These are phyloP conservation scores for Citrullus colocynthis DNA, from an alignment of 306 rosid genomes.

Conservation along the genomic window DNA sequence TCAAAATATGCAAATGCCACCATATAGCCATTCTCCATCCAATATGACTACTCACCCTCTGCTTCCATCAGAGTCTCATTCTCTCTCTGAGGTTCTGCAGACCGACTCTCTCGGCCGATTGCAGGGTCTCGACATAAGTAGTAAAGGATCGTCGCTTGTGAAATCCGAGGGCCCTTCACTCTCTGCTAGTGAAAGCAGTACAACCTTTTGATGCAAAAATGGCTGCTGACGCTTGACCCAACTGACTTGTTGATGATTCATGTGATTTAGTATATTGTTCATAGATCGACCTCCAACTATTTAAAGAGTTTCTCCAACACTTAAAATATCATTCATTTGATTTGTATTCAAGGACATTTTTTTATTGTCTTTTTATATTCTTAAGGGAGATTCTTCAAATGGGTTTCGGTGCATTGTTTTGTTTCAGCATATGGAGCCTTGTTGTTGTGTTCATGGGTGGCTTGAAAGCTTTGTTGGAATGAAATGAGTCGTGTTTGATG, in stretches of 20 bases:
- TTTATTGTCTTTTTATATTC: background rate
- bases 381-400: background rate
- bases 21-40: conserved; percentile 43
- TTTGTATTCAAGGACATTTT: background rate
- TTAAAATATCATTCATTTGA: background rate
- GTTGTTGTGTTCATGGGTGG: conserved; percentile 3
- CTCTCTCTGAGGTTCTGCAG: conserved; percentile 59
- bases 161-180: conserved; percentile 74
- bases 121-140: conserved; percentile 86
- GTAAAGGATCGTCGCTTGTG: conserved; percentile 46
- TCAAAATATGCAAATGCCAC: conserved; percentile 46
- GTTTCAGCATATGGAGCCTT: background rate
- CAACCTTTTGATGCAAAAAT: conserved; percentile 45
- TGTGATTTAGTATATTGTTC: conserved; percentile 24
- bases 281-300: conserved; percentile 52
- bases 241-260: conserved; percentile 40
- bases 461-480: background rate
- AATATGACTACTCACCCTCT: conserved; percentile 36
- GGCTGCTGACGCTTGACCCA: conserved; percentile 40
- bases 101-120: conserved; percentile 70
- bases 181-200: conserved; percentile 89
- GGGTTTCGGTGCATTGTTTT: background rate
- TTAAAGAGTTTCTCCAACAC: conserved; percentile 36
- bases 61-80: conserved; percentile 52
- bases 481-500: background rate